Conservation (phyloP, 345 rosid species). For the Eucalyptus curtisii region DNA sequence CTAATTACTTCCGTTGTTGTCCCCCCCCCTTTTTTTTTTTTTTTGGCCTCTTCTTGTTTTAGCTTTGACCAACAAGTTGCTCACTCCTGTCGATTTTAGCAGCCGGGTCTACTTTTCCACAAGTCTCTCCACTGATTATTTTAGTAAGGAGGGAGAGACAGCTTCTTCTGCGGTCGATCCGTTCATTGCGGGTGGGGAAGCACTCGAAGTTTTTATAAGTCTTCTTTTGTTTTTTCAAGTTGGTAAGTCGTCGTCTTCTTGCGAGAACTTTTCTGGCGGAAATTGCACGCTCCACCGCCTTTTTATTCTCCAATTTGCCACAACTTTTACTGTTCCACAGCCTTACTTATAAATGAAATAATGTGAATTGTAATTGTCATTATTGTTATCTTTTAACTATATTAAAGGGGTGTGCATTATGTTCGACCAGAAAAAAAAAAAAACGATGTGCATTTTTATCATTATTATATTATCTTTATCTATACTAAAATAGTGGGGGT, state of each 20-base stretch:
- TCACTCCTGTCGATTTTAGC: background rate
- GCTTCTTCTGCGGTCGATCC: background rate
- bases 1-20: too few relatives aligned
- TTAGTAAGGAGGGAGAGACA: background rate
- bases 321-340: background rate
- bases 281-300: background rate
- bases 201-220: background rate
- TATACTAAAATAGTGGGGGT: too few relatives aligned
- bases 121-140: background rate
- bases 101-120: background rate
- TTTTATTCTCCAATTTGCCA: background rate
- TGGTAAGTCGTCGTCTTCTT: background rate
- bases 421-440: too few relatives aligned
- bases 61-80: background rate
- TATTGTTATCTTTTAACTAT: background rate
- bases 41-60: background rate
- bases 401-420: too few relatives aligned
- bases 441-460: background rate
- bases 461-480: too few relatives aligned
- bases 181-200: background rate
- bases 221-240: background rate
- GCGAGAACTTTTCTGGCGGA: background rate
- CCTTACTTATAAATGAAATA: background rate
- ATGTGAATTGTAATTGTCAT: background rate
- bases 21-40: background rate